Percentiles rank a stretch among this genome's conserved stretches.
These are phyloP conservation scores for Diaporthe vaccinii DNA, from an alignment of 2,329 filamentous ascomycete species.

Conservation along the genomic window DNA sequence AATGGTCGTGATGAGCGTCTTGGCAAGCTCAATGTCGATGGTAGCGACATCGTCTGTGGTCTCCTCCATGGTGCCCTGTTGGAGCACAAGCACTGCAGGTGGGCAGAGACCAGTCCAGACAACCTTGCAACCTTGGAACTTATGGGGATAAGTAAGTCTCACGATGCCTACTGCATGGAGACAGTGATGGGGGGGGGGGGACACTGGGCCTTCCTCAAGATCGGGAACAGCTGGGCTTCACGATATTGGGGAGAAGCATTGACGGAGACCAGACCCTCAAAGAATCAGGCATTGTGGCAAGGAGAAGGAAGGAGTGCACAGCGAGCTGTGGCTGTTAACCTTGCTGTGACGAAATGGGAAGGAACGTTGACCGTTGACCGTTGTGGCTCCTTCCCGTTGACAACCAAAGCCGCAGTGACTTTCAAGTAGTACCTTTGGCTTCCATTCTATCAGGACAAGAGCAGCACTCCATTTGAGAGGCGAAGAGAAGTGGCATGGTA, in stretches of 20 bases:
- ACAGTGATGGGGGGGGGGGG: neutral
- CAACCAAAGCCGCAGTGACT: neutral
- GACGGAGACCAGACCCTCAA: neutral
- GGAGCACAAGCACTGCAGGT: neutral
- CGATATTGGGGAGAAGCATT: neutral
- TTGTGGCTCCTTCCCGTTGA: neutral
- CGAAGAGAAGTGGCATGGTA: neutral
- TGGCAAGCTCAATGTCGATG: constrained; percentile 7
- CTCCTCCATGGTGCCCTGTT: neutral
- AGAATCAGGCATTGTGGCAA: neutral
- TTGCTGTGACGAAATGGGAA: neutral
- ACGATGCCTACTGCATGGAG: neutral
- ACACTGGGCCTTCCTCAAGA: neutral
- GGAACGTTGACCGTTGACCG: neutral
- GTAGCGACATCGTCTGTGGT: neutral
- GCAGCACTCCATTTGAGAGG: neutral
- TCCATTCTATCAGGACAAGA: neutral
- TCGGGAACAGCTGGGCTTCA: neutral
- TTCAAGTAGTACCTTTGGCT: neutral
- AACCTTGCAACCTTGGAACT: neutral
- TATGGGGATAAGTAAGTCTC: neutral
- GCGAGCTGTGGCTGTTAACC: neutral
- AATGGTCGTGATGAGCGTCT: constrained; percentile 17
- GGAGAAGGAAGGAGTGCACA: neutral
- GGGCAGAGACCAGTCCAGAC: neutral